Conservation (phyloP, 192 early-diverging fungal genomes). For the Umbelopsis sp. region DNA sequence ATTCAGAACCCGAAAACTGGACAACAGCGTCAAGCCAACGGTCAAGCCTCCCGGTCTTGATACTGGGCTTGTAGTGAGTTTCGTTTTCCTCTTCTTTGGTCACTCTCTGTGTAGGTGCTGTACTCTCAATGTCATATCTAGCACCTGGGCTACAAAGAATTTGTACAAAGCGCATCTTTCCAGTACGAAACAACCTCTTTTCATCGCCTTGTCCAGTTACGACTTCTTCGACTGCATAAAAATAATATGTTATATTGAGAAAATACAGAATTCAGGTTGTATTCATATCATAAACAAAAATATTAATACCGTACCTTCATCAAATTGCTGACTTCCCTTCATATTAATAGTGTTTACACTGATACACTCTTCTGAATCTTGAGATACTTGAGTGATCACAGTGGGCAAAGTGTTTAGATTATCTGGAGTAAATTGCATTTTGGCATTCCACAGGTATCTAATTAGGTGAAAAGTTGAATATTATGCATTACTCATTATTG, state of each 20-base stretch:
- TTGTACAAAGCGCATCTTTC: not conserved
- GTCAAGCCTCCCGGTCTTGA: not conserved
- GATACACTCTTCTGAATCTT: not conserved
- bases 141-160: not conserved
- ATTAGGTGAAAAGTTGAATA: too few species aligned
- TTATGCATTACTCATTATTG: too few species aligned
- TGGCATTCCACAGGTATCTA: not conserved
- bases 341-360: not conserved
- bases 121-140: not conserved
- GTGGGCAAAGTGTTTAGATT: not conserved
- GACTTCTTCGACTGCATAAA: not conserved
- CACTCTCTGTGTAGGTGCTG: not conserved
- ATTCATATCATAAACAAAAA: not conserved
- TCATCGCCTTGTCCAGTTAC: not conserved
- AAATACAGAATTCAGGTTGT: not conserved
- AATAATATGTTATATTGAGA: not conserved
- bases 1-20: constrained; percentile 16
- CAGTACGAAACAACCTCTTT: not conserved
- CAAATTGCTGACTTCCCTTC: not conserved
- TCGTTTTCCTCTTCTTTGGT: not conserved
- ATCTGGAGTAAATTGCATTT: not conserved
- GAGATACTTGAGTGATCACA: not conserved
- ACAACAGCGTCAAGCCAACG: constrained; percentile 16
- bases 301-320: not conserved
- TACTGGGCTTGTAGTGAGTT: not conserved